Evolutionary conservation across 352 stramenopile genomes (phyloP).

Genomic region (Aphanomyces invadans): DNA sequence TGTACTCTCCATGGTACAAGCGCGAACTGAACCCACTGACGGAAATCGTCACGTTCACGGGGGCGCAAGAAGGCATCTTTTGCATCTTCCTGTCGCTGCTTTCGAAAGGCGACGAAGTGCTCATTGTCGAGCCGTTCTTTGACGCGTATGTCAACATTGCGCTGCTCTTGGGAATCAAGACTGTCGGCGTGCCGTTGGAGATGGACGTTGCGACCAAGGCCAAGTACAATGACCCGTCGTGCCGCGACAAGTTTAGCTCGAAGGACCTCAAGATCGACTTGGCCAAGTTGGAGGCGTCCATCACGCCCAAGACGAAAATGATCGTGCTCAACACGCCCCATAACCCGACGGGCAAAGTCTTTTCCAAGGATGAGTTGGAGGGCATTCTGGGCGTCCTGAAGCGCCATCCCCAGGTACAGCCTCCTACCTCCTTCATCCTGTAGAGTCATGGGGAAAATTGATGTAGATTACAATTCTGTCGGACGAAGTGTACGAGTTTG

Average conservation of each 20-base stretch:
- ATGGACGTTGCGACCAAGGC: slow-evolving; percentile 39
- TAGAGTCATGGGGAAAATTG: background rate
- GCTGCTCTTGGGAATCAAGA: slow-evolving; percentile 72
- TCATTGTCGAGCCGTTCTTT: slow-evolving; percentile 88
- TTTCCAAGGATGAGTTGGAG: slow-evolving; percentile 89
- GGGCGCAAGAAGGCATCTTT: slow-evolving; percentile 81
- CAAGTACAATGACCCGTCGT: slow-evolving; percentile 34
- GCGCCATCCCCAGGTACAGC: slow-evolving; percentile 64
- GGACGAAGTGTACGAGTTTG: slow-evolving; percentile 98
- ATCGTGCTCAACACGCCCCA: slow-evolving; percentile 98
- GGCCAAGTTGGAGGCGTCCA: slow-evolving; percentile 65
- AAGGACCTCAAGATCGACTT: slow-evolving; percentile 84
- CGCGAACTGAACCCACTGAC: slow-evolving; percentile 62
- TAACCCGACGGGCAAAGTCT: slow-evolving; percentile 98
- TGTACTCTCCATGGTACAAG: slow-evolving; percentile 66
- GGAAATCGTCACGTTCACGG: slow-evolving; percentile 84
- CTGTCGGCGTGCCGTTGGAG: slow-evolving; percentile 60
- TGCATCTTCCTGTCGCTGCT: slow-evolving; percentile 62
- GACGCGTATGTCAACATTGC: slow-evolving; percentile 84
- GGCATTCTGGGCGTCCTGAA: slow-evolving; percentile 85
- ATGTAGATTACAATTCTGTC: slow-evolving; percentile 85
- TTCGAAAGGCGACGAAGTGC: slow-evolving; percentile 63
- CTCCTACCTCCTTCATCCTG: background rate
- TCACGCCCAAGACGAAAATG: slow-evolving; percentile 88
- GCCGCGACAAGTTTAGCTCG: slow-evolving; percentile 44